A percentile compares a stretch with the other conserved stretches of the same genome.
These are phyloP conservation scores for Chlorencoelia australis DNA, from an alignment of 2,329 filamentous ascomycete genomes.

Conservation along the genomic window DNA sequence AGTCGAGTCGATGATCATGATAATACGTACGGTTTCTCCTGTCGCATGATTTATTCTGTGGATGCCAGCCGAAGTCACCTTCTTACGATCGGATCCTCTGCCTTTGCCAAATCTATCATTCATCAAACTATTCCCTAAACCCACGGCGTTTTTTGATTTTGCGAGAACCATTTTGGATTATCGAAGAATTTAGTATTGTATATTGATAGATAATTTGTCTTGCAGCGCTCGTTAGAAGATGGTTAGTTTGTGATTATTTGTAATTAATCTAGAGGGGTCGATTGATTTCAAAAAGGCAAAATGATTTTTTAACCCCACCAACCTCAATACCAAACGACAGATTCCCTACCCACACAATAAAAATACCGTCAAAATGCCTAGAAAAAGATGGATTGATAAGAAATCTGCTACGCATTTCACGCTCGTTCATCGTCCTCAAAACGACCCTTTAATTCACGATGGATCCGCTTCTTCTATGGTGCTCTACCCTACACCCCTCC, in stretches of 20 bases:
- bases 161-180: conserved; percentile 53
- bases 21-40: conserved; percentile 54
- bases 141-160: conserved; percentile 92
- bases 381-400: conserved; percentile 55
- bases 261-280: conserved; percentile 6
- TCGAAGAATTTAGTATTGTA: too few species aligned
- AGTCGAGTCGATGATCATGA: neutral
- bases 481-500: conserved; percentile 55
- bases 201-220: too few species aligned
- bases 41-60: conserved; percentile 65
- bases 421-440: conserved; percentile 90
- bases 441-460: conserved; percentile 96
- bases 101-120: conserved; percentile 96
- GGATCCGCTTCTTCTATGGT: conserved; percentile 81
- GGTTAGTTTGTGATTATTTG: too few species aligned
- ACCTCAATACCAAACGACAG: conserved; percentile 4
- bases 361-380: conserved; percentile 30
- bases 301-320: conserved; percentile 12
- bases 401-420: conserved; percentile 88
- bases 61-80: conserved; percentile 44
- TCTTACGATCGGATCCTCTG: conserved; percentile 75
- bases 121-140: conserved; percentile 95
- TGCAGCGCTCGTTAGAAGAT: too few species aligned
- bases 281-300: conserved; percentile 4
- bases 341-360: conserved; percentile 22